A percentile compares a stretch with the other conserved stretches of the same genome.
phyloP scores from a whole-genome alignment of 305 asterid genomes.

The Fraxinus greggii region DNA sequence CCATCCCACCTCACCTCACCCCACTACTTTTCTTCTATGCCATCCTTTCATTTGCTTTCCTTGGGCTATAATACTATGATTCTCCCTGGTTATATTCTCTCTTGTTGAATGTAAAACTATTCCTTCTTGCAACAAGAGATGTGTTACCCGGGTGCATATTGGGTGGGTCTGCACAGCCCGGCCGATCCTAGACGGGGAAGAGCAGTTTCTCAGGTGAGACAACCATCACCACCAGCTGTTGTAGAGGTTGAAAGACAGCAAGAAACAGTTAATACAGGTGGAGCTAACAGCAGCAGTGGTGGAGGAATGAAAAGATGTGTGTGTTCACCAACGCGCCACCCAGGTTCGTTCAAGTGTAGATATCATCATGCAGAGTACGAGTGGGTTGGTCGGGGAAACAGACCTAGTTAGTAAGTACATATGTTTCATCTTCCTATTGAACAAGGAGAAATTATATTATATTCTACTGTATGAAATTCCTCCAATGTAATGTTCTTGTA shows the following conservation, averaged over 20 bases:
- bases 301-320: conserved; percentile 45
- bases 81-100: conserved; percentile 28
- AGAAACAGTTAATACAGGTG: conserved; percentile 11
- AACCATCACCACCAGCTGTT: conserved; percentile 13
- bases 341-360: conserved; percentile 88
- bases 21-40: conserved; percentile 25
- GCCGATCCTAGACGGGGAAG: conserved; percentile 22
- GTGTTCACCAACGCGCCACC: conserved; percentile 84
- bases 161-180: conserved; percentile 20
- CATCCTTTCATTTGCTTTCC: conserved; percentile 22
- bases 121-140: conserved; percentile 32
- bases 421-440: neutral
- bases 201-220: conserved; percentile 10
- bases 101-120: conserved; percentile 13
- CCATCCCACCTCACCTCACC: neutral
- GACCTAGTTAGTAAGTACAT: conserved; percentile 28
- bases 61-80: conserved; percentile 28
- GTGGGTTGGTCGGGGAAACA: conserved; percentile 54
- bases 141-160: conserved; percentile 49
- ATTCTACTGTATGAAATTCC: conserved; percentile 3
- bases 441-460: conserved; percentile 4
- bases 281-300: conserved; percentile 22
- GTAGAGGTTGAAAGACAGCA: conserved; percentile 31
- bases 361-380: conserved; percentile 65
- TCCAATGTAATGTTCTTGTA: conserved; percentile 13